Conservation (phyloP, 192 early-diverging fungal species). For the Tieghemiomyces parasiticus region DNA sequence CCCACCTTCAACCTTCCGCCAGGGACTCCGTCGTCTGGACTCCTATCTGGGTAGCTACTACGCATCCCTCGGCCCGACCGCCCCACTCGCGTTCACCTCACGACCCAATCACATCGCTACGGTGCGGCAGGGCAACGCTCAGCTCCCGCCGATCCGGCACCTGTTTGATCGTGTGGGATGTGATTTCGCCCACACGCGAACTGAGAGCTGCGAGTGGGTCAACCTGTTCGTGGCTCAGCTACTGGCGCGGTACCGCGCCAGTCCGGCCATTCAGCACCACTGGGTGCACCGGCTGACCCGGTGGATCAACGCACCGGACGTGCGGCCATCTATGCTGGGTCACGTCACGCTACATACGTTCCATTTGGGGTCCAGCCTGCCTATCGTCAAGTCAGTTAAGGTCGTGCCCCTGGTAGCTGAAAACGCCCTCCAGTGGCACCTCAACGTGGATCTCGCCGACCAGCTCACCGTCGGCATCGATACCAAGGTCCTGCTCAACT, state of each 20-base stretch:
- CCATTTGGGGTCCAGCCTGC: constrained; percentile 32
- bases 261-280: constrained; percentile 25
- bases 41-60: neutral
- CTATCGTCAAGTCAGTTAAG: constrained; percentile 24
- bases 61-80: neutral
- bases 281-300: constrained; percentile 30
- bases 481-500: constrained; percentile 86
- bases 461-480: constrained; percentile 88
- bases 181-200: constrained; percentile 2
- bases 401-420: constrained; percentile 21
- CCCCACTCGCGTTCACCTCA: neutral
- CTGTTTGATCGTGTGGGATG: neutral
- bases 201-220: constrained; percentile 39
- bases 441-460: constrained; percentile 79
- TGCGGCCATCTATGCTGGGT: constrained; percentile 25
- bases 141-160: neutral
- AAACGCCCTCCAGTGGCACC: constrained; percentile 17
- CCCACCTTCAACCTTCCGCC: constrained; percentile 25
- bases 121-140: neutral
- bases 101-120: neutral
- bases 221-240: constrained; percentile 34
- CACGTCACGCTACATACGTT: constrained; percentile 30
- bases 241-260: constrained; percentile 29
- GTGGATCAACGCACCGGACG: constrained; percentile 23
- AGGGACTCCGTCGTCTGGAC: neutral